Evolutionary conservation across 2,329 filamentous ascomycete species (phyloP), one percentile per base, ranked within the genome.

Genomic region (Akanthomyces muscarius): DNA sequence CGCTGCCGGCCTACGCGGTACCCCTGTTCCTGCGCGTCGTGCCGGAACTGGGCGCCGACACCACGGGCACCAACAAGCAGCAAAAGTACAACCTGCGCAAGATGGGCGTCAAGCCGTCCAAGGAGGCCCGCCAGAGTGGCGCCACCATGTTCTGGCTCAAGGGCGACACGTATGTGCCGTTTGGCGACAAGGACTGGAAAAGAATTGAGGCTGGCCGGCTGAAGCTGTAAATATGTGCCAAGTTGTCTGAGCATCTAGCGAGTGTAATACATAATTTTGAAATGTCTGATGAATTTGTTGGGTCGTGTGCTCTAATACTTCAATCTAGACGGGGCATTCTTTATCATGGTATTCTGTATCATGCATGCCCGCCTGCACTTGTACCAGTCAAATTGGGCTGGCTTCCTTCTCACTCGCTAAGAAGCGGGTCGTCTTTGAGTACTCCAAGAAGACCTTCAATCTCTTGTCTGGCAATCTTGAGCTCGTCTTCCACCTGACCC

Each of bases 51-150:
- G 74, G 77, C 1, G 80, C 85, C 67, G 85, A 89, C 69, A 81
- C 86, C 1, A 96, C 92, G 4, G 91, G 92, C 0, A 97, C 92
- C 54, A 90, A 92, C 70, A 97, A 97, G 80, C 90, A 96, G 77
- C 89, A 93, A 76, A 97, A 97, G 75, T 85, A 89, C 66, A 75
- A 78, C 0, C 73, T 96, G 66, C 81, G 91, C n/a, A 79, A 81
- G 2, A 83, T 93, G 66, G 92, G 92, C 1, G 90, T 94, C 0
- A 84, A 91, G 69, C 89, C 89, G 0, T 33, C 53, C 25, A 33
- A 21, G 1, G 74, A 70, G 3, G 30, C 58, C 16, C 56, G 64
- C 2, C 63, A 60, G 7, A 63, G 64, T 1, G 1, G 73, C 73
- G 42, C 68, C 69, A 3, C 83, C 86, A 45, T 89, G 53, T 89